Evolutionary conservation across 2,329 filamentous ascomycete genomes (phyloP), one percentile per base, ranked within the genome.

Genomic region (Hortaea werneckii): DNA sequence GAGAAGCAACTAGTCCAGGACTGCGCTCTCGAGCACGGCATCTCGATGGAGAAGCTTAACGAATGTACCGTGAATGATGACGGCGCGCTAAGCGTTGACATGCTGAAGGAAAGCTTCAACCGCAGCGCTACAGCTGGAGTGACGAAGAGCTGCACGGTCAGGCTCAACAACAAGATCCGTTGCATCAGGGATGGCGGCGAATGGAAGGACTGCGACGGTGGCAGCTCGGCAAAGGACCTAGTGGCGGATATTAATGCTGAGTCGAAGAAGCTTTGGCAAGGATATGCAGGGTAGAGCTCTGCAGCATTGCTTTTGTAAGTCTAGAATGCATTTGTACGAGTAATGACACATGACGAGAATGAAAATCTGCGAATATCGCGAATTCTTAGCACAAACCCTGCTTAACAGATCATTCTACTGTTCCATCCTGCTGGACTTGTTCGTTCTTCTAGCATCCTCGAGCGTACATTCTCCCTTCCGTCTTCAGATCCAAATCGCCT

Each of bases 21-120:
- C 61, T 98, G 92, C 64, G 87, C 92, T 3, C 72, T 95, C 42
- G 87, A 96, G 67, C 87, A 95, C 60, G 88, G 87, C 28, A 81
- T 96, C 41, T 83, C 92, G 58, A 87, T 95, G 62, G 75, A 80
- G 27, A 74, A 78, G 52, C 67, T 98, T 45, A 94, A 96, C 64
- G 73, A 83, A 13, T 98, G 92, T 64, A 82, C 87, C 38, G 82
- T 82, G 37, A 74, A 77, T 50, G 83, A 94, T 48, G 79, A 87
- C 54, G 86, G 87, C 29, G 80, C 78, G 1, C 77, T 81, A 49
- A 85, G 82, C 3, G 70, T 87, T 55, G 72, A 75, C 28, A 67
- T 89, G 71, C 67, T 92, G 49, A 72, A 83, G 46, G 67, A 75
- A 40, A 88, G 84, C 61, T 80, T 87, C 30, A 65, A 77, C 58